These are phyloP conservation scores for Calonectria hongkongensis DNA, from an alignment of 2,329 filamentous ascomycete species.

Conservation along the genomic window DNA sequence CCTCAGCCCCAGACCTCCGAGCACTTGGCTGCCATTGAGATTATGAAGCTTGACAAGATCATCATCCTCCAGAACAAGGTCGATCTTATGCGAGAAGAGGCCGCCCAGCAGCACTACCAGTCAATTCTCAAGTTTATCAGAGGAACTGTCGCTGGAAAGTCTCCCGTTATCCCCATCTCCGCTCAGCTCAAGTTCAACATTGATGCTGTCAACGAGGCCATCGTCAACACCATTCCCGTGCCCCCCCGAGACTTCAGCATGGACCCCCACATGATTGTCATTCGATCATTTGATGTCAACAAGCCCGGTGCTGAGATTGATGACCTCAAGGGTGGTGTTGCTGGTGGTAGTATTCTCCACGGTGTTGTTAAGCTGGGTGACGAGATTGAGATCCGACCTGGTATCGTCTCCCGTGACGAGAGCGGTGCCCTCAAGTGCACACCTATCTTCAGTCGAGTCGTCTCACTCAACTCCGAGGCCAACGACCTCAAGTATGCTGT, in stretches of 20 bases:
- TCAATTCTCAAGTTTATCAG: slow-evolving; percentile 99
- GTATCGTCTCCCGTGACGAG: slow-evolving; percentile 96
- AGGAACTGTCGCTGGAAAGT: slow-evolving; percentile 95
- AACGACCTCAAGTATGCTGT: slow-evolving; percentile 99
- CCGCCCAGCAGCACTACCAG: slow-evolving; percentile 93
- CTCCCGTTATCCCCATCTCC: slow-evolving; percentile 96
- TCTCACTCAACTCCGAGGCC: slow-evolving; percentile 96
- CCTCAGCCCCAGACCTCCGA: slow-evolving; percentile 99
- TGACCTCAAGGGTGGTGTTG: slow-evolving; percentile 98
- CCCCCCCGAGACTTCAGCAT: slow-evolving; percentile 92
- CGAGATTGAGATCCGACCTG: slow-evolving; percentile 99
- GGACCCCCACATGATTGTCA: slow-evolving; percentile 98
- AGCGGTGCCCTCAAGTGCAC: slow-evolving; percentile 96
- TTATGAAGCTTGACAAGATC: slow-evolving; percentile 99
- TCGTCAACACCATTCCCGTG: slow-evolving; percentile 96
- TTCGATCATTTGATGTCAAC: slow-evolving; percentile 99
- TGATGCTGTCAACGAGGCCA: slow-evolving; percentile 96
- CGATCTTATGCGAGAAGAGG: slow-evolving; percentile 97
- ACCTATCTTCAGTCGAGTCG: slow-evolving; percentile 96
- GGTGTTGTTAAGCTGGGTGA: slow-evolving; percentile 98
- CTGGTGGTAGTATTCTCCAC: slow-evolving; percentile 96
- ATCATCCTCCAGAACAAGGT: slow-evolving; percentile 99
- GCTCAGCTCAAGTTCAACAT: slow-evolving; percentile 99
- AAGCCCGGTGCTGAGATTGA: slow-evolving; percentile 99
- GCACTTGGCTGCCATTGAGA: slow-evolving; percentile 98